These are phyloP conservation scores for Suhomyces ambrosiae DNA, from an alignment of 1,139 yeast species.

Conservation along the genomic window DNA sequence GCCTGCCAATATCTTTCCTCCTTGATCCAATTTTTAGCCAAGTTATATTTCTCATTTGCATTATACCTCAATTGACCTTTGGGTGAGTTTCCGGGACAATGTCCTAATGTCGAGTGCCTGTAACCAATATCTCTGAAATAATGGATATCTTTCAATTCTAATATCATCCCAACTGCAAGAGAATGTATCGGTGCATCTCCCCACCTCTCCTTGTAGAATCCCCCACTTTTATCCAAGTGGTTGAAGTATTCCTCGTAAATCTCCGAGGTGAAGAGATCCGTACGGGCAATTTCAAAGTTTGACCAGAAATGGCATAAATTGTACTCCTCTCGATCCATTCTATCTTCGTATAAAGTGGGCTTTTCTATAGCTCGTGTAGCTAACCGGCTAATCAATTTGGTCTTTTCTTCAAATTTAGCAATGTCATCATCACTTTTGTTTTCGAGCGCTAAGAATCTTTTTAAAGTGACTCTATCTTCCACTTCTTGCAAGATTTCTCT, in stretches of 20 bases:
- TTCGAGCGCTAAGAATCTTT: constrained; percentile 23
- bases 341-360: constrained; percentile 49
- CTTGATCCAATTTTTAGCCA: constrained; percentile 7
- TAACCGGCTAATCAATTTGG: constrained; percentile 19
- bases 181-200: constrained; percentile 96
- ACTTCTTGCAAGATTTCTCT: constrained; percentile 29
- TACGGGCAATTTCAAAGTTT: constrained; percentile 85
- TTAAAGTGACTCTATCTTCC: constrained; percentile 30
- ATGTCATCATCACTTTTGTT: constrained; percentile 20
- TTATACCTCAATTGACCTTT: constrained; percentile 49
- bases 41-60: constrained; percentile 22
- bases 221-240: constrained; percentile 68
- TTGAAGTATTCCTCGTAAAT: constrained; percentile 66
- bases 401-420: constrained; percentile 14
- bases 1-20: constrained; percentile 40
- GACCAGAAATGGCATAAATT: constrained; percentile 92
- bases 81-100: constrained; percentile 75
- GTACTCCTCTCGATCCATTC: constrained; percentile 66
- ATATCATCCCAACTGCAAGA: constrained; percentile 73
- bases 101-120: constrained; percentile 73
- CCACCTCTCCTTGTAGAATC: constrained; percentile 88
- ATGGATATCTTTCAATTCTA: constrained; percentile 70
- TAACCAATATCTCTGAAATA: constrained; percentile 92
- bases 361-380: constrained; percentile 28
- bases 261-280: constrained; percentile 68